phyloP scores from a whole-genome alignment of 2,329 filamentous ascomycete genomes.

The Cordyceps militaris region DNA sequence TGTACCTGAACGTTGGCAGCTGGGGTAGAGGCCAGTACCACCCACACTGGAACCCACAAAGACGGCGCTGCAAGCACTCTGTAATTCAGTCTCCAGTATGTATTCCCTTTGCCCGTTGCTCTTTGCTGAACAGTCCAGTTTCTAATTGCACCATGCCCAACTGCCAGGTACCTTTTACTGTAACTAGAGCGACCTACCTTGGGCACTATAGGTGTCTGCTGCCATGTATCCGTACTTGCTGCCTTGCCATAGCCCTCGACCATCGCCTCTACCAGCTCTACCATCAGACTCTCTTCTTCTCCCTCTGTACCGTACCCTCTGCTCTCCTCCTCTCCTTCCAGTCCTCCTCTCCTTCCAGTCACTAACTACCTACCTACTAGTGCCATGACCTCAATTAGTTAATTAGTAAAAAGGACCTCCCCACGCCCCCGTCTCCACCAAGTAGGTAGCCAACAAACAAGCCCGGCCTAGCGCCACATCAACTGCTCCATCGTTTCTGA shows the following conservation, averaged over 20 bases:
- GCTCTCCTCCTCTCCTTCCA: no score
- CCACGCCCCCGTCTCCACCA: slow-evolving; percentile 5
- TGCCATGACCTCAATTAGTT: no score
- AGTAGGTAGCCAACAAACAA: slow-evolving; percentile 10
- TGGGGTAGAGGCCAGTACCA: not conserved
- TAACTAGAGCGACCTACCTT: no score
- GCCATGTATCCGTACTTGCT: no score
- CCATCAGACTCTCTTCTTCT: no score
- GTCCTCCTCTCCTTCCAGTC: no score
- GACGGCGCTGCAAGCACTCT: not conserved
- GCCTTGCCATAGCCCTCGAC: no score
- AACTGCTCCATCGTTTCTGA: not conserved
- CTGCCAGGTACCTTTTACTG: no score
- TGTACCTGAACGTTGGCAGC: not conserved
- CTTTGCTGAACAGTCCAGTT: not conserved
- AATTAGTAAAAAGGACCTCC: not conserved
- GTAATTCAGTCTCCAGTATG: not conserved
- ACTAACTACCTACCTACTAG: no score
- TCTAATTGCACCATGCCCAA: not conserved
- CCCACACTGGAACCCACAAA: not conserved
- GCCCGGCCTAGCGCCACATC: slow-evolving; percentile 4
- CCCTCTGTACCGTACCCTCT: no score
- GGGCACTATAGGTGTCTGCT: no score
- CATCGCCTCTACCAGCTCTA: no score
- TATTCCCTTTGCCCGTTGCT: not conserved